Evolutionary conservation across 139 green algal species (phyloP).

Genomic region (Mesostigma viride): DNA sequence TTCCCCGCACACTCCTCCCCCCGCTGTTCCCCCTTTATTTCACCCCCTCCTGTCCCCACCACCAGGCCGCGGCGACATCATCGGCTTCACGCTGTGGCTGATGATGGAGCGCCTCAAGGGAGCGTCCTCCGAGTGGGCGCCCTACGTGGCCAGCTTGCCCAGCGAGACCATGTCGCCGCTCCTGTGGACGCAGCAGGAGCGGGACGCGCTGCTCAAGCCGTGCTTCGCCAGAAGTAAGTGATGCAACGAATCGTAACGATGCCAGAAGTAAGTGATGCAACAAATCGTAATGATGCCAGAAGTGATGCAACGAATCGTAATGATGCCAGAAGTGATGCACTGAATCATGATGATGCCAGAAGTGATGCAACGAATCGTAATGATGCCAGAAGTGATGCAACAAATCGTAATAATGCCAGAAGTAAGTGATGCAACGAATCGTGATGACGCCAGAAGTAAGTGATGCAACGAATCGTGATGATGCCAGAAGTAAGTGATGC

Average conservation of each 20-base stretch:
- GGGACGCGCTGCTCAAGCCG: constrained; percentile 26
- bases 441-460: too few species aligned
- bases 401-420: too few species aligned
- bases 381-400: not conserved
- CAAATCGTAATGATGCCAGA: not conserved
- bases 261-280: not conserved
- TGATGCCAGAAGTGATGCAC: not conserved
- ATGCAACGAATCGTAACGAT: not conserved
- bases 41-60: too few species aligned
- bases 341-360: not conserved
- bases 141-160: constrained; percentile 37
- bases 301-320: not conserved
- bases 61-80: constrained; percentile 54
- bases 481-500: too few species aligned
- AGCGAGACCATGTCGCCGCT: constrained; percentile 12
- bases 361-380: not conserved
- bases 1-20: not conserved
- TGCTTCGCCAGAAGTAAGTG: constrained; percentile 9
- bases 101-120: constrained; percentile 52
- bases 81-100: constrained; percentile 75
- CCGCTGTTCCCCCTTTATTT: not conserved
- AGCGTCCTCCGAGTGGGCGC: constrained; percentile 21
- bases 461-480: too few species aligned
- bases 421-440: too few species aligned
- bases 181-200: constrained; percentile 26